Percentiles rank a stretch among this genome's conserved stretches.
Evolutionary conservation across 164 flowering plant species (phyloP).

Genomic region (Echeveria elegans): DNA sequence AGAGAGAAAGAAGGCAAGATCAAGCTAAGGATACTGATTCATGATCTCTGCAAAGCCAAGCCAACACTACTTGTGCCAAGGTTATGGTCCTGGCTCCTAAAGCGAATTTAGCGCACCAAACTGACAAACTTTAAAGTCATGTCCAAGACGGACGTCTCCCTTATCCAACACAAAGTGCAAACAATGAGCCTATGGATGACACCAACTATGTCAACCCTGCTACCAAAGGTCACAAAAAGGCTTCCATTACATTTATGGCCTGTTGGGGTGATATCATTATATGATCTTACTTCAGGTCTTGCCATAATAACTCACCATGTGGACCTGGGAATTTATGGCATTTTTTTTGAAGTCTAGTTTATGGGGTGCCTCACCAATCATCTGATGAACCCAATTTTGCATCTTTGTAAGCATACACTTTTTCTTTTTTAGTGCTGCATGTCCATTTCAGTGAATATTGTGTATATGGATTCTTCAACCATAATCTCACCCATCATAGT

Average conservation of each 20-base stretch:
- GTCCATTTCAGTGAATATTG: background rate
- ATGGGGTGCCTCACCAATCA: background rate
- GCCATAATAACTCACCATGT: background rate
- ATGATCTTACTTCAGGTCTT: background rate
- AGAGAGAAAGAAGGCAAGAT: background rate
- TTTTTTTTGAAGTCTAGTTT: background rate
- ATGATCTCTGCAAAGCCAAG: background rate
- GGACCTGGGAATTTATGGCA: too few species aligned
- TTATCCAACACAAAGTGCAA: background rate
- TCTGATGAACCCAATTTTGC: background rate
- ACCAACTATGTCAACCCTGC: conserved; percentile 1
- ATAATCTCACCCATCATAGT: background rate
- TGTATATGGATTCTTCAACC: background rate
- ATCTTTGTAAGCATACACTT: background rate
- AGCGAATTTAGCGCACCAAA: background rate
- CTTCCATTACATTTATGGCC: background rate
- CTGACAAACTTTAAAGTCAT: background rate
- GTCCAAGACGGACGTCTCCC: background rate
- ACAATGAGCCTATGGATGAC: background rate
- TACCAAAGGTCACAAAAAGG: background rate
- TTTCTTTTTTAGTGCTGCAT: background rate
- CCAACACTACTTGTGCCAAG: conserved; percentile 2
- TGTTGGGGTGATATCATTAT: background rate
- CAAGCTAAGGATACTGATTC: background rate
- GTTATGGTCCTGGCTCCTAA: background rate